phyloP scores from a whole-genome alignment of 1,284 basidiomycete species.

The Fomes fomentarius region DNA sequence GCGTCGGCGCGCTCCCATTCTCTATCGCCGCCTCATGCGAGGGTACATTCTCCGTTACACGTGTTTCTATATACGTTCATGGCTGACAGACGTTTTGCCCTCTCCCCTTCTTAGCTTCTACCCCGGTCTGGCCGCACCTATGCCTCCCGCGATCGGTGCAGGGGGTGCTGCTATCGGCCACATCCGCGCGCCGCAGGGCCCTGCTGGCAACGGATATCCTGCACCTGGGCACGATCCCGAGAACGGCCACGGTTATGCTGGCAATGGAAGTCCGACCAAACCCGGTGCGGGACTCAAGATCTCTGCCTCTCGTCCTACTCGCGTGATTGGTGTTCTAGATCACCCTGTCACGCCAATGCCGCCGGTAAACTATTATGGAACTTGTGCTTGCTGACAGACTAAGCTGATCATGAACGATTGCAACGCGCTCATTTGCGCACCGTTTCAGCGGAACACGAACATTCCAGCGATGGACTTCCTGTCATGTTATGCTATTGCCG shows the following conservation, averaged over 20 bases:
- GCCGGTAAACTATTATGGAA: slow-evolving; percentile 52
- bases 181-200: slow-evolving; percentile 45
- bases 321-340: slow-evolving; percentile 78
- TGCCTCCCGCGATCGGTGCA: slow-evolving; percentile 49
- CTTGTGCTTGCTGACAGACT: slow-evolving; percentile 4
- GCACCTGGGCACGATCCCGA: neutral
- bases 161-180: slow-evolving; percentile 34
- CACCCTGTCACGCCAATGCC: slow-evolving; percentile 86
- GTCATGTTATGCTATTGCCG: slow-evolving; percentile 90
- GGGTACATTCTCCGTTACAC: slow-evolving; percentile 51
- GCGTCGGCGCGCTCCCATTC: slow-evolving; percentile 79
- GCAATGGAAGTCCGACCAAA: neutral
- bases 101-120: slow-evolving; percentile 56
- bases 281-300: slow-evolving; percentile 8
- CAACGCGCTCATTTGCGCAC: too few relatives aligned
- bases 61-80: neutral
- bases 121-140: slow-evolving; percentile 55
- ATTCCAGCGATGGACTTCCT: slow-evolving; percentile 96
- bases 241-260: neutral
- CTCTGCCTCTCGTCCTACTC: slow-evolving; percentile 40
- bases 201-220: slow-evolving; percentile 2
- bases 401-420: slow-evolving; percentile 3
- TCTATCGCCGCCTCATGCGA: slow-evolving; percentile 88
- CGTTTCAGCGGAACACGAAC: slow-evolving; percentile 82
- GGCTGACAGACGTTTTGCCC: neutral